phyloP scores from a whole-genome alignment of 2,329 filamentous ascomycete genomes.

The Penicillium fuscoglaucum region DNA sequence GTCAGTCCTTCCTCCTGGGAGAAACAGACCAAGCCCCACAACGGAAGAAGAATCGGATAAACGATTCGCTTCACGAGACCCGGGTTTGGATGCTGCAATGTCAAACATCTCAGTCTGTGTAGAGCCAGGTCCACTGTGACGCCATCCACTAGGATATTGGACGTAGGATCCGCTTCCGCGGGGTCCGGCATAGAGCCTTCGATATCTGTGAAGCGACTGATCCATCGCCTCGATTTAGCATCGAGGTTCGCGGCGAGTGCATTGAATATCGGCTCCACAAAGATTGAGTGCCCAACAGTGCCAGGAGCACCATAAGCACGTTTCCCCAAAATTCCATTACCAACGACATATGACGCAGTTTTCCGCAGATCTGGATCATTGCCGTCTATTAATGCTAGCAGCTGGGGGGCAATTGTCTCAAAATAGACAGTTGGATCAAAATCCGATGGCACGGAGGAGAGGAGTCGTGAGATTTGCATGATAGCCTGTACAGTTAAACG shows the following conservation, averaged over 20 bases:
- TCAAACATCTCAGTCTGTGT: slow-evolving; percentile 38
- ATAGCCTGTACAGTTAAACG: slow-evolving; percentile 47
- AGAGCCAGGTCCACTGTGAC: slow-evolving; percentile 34
- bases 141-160: slow-evolving; percentile 28
- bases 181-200: slow-evolving; percentile 13
- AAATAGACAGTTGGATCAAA: slow-evolving; percentile 41
- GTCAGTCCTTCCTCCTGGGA: slow-evolving; percentile 32
- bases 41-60: slow-evolving; percentile 41
- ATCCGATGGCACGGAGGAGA: slow-evolving; percentile 44
- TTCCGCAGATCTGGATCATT: slow-evolving; percentile 42
- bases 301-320: slow-evolving; percentile 41
- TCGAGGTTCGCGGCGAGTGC: slow-evolving; percentile 37
- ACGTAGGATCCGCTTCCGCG: not conserved
- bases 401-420: slow-evolving; percentile 40
- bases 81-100: slow-evolving; percentile 46
- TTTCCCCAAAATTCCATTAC: slow-evolving; percentile 47
- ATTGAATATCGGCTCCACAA: slow-evolving; percentile 44
- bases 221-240: slow-evolving; percentile 28
- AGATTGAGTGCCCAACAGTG: slow-evolving; percentile 44
- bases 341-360: slow-evolving; percentile 46
- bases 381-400: slow-evolving; percentile 43
- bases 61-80: slow-evolving; percentile 45
- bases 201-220: slow-evolving; percentile 25
- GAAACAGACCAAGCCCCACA: slow-evolving; percentile 45
- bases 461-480: slow-evolving; percentile 45